Conservation (phyloP, 805 yeast genomes). For the Cyberlindnera euphorbiae region DNA sequence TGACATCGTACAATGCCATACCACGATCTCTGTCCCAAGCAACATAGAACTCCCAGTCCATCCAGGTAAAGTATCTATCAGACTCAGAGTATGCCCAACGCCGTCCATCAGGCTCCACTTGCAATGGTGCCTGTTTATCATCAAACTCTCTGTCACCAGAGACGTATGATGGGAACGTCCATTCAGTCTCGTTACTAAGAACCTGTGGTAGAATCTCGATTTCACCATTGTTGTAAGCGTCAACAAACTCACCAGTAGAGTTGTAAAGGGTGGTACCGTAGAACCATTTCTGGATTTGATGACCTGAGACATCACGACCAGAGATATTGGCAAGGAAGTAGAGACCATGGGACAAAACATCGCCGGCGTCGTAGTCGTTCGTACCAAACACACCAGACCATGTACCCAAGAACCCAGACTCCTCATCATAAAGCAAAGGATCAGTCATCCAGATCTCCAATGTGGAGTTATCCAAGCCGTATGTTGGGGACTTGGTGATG, state of each 20-base stretch:
- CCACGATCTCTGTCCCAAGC: conserved; percentile 27
- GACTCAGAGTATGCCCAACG: conserved; percentile 24
- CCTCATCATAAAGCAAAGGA: conserved; percentile 20
- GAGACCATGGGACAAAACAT: conserved; percentile 22
- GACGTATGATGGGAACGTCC: conserved; percentile 13
- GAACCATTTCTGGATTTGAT: conserved; percentile 18
- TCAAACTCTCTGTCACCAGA: conserved; percentile 22
- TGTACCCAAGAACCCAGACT: conserved; percentile 11
- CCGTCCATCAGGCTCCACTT: conserved; percentile 26
- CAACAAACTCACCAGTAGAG: conserved; percentile 23
- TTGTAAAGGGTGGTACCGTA: conserved; percentile 21
- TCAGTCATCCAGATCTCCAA: conserved; percentile 25
- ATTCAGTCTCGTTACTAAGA: conserved; percentile 8
- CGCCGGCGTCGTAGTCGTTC: conserved; percentile 22
- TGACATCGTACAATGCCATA: conserved; percentile 23
- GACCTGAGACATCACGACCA: conserved; percentile 20
- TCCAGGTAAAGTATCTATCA: conserved; percentile 28
- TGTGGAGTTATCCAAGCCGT: conserved; percentile 20
- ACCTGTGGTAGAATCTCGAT: conserved; percentile 18
- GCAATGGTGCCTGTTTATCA: conserved; percentile 22
- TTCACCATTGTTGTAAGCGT: conserved; percentile 20
- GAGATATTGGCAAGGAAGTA: conserved; percentile 21
- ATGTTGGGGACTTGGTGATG: conserved; percentile 15
- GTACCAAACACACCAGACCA: conserved; percentile 21
- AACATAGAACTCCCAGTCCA: conserved; percentile 27